phyloP scores from a whole-genome alignment of 148 eudicot species.

The Simmondsia chinensis region DNA sequence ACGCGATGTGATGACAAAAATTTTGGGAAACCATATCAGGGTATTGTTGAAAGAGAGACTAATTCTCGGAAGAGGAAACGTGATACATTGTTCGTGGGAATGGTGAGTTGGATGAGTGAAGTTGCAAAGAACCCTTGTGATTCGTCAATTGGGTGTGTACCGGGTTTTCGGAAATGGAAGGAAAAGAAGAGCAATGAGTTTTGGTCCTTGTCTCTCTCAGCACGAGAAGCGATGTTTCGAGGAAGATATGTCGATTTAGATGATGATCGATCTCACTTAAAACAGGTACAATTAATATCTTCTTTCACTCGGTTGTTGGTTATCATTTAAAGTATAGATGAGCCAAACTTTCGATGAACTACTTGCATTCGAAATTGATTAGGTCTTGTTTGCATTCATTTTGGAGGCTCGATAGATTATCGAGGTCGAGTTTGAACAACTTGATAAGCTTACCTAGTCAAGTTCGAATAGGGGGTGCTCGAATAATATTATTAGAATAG shows the following conservation, averaged over 20 bases:
- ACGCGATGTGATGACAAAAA: slow-evolving; percentile 4
- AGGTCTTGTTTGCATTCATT: no score
- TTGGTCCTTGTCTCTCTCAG: slow-evolving; percentile 32
- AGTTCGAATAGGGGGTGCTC: no score
- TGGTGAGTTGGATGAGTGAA: slow-evolving; percentile 54
- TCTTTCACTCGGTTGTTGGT: neutral
- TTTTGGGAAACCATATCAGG: slow-evolving; percentile 1
- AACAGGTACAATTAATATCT: slow-evolving; percentile 38
- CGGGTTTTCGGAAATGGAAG: slow-evolving; percentile 31
- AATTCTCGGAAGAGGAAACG: slow-evolving; percentile 54
- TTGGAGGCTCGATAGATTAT: no score
- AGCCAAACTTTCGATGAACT: neutral
- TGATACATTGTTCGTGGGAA: slow-evolving; percentile 28
- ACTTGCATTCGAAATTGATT: neutral
- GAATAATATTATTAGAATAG: no score
- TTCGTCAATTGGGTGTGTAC: slow-evolving; percentile 24
- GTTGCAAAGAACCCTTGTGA: slow-evolving; percentile 47
- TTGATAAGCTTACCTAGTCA: no score
- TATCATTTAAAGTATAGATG: neutral
- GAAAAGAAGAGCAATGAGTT: slow-evolving; percentile 20
- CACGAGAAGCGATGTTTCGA: slow-evolving; percentile 45
- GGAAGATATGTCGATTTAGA: slow-evolving; percentile 18
- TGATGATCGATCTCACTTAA: slow-evolving; percentile 14
- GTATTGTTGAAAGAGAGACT: slow-evolving; percentile 10
- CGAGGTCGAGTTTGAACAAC: no score